phyloP scores from a whole-genome alignment of 371 early-diverging fungal genomes.

The Lichtheimia ramosa region DNA sequence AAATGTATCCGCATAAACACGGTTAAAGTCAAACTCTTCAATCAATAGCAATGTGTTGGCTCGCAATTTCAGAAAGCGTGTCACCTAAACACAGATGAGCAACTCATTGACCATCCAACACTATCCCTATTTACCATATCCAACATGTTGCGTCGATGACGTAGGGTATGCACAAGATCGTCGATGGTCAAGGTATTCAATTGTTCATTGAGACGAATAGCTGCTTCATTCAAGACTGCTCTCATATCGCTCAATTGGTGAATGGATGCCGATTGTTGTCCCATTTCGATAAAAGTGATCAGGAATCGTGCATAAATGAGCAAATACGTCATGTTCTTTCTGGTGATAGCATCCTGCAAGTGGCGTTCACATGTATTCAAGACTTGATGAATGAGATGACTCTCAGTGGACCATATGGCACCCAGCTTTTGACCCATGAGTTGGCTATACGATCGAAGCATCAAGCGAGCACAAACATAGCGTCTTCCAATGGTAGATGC shows the following conservation, averaged over 20 bases:
- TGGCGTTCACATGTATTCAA: constrained; percentile 2
- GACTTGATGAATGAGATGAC: not conserved
- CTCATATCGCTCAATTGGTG: not conserved
- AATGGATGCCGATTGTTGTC: not conserved
- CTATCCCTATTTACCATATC: not conserved
- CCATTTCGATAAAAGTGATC: not conserved
- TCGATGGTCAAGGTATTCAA: not conserved
- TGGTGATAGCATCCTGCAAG: not conserved
- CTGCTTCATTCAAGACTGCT: not conserved
- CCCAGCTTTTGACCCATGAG: not conserved
- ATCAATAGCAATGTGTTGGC: not conserved
- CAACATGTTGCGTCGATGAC: not conserved
- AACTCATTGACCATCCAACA: not conserved
- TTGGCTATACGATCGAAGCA: constrained; percentile 1
- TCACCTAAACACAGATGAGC: too few relatives aligned
- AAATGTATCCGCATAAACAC: not conserved
- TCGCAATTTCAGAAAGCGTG: too few relatives aligned
- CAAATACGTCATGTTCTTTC: not conserved
- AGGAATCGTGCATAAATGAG: constrained; percentile 2
- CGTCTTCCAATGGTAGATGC: not conserved
- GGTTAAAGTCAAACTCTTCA: not conserved
- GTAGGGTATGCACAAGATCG: not conserved
- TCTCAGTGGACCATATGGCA: not conserved
- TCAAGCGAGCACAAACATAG: constrained; percentile 1
- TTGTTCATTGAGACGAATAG: not conserved